Evolutionary conservation across 371 early-diverging fungal species (phyloP), one percentile per base, ranked within the genome.

Genomic region (Rhizopus arrhizus): DNA sequence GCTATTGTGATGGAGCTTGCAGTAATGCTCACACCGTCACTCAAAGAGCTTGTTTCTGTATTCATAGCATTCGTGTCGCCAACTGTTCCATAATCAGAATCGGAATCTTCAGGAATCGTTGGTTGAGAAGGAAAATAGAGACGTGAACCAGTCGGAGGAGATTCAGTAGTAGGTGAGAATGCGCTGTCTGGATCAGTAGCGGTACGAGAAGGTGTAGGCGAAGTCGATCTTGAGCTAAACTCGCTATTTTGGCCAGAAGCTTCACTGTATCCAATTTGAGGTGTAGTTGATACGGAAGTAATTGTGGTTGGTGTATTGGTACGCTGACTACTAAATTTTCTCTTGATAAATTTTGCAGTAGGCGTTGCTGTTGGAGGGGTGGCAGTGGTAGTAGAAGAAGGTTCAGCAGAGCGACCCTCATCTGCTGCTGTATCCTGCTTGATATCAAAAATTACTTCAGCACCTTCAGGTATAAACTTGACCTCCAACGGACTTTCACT

Each of bases 401-500:
- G 56, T 38, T 32, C 38, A 2, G 56, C 40, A 32, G 58, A 54
- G 2, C 65, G 53, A n/a, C 40, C 16, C 28, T 65, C 65, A 8
- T 32, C 47, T 0, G 49, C 66, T 7, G 48, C 13, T 29, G 55
- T 35, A 58, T 54, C 54, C 53, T 62, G 62, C 38, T 78, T 75
- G 47, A 75, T 75, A 57, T 78, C 79, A 62, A 84, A 92, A 15
- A 87, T 83, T n/a, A 91, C 86, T 15, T 88, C 88, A 1, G 91
- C 91, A 41, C 87, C 85, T 57, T 95, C 96, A 4, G 91, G 83
- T 10, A 82, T 64, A 59, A 98, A 92, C 22, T 82, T 81, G 16
- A 98, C 81, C 35, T 93, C 94, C 8, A 96, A 71, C 0, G 90
- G 82, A 0, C 76, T 58, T 33, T 94, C 93, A 35, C 91, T 84